Base-by-base conservation (phyloP, 2,329 filamentous ascomycete genomes). In the Hymenoscyphus salicellus region DNA sequence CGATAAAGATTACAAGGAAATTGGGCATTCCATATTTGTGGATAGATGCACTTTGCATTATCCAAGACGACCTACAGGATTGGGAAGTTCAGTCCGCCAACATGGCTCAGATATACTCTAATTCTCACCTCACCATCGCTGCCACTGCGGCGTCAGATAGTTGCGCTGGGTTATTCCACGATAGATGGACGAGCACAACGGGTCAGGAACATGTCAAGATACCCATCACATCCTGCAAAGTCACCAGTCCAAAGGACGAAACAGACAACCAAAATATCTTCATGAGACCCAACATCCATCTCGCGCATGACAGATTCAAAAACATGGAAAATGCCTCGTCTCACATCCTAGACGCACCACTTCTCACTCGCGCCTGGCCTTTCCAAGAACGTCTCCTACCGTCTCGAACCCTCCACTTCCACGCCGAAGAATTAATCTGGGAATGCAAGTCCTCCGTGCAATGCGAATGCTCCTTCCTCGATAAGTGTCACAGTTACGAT, bases 301-400 rank as follows among this genome's bases (percentile, higher is more conserved):
- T 36, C 33, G 33, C 33, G 1, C 33, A 36, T 10, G 33, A 36
- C 33, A 36, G 33, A 36, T 36, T 36, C 33, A 36, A 36, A 36
- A 36, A 36, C 33, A 36, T 36, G 33, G 33, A 36, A 36, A 36
- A 36, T 10, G 33, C 33, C 11, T 46, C 26, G 0, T 60, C 23
- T 5, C n/a, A 16, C 14, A 30, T 30, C 26, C 20, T 20, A 3
- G 41, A 30, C 14, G 28, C 26, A 30, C 30, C 28, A 36, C 41
- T 46, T 33, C 36, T 20, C 28, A 26, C 36, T 30, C 43, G 41
- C 2, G 57, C 32, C 32, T 59, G 57, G 57, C 16, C 32, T 6
- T 59, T 59, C n/a, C 57, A 59, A 41, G 57, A 59, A 59, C 32
- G 57, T 10, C 33, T 59, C 20, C 32, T 43, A 23, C n/a, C 57